phyloP scores from a whole-genome alignment of 495 filamentous ascomycete genomes.

The Xylaria longipes region DNA sequence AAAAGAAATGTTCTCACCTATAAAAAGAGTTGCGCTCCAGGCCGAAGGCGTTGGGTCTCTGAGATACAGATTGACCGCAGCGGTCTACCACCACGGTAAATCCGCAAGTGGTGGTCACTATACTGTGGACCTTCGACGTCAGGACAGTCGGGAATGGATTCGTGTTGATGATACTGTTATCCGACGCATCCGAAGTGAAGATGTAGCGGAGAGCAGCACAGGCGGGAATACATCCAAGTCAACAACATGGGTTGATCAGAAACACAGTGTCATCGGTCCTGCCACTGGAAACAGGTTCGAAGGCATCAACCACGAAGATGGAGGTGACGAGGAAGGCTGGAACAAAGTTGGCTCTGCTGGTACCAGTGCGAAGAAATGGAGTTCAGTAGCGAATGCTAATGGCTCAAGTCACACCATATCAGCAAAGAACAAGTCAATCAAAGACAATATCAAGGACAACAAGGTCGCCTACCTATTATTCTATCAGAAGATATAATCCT shows the following conservation, averaged over 20 bases:
- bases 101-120: slow-evolving; percentile 95
- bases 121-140: slow-evolving; percentile 92
- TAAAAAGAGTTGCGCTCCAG: slow-evolving; percentile 68
- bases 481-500: slow-evolving; percentile 75
- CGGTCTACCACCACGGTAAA: slow-evolving; percentile 97
- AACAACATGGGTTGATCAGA: slow-evolving; percentile 54
- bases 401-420: slow-evolving; percentile 31
- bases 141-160: slow-evolving; percentile 94
- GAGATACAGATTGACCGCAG: slow-evolving; percentile 84
- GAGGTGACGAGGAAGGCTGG: slow-evolving; percentile 76
- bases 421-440: slow-evolving; percentile 65
- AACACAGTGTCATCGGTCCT: slow-evolving; percentile 41
- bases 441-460: slow-evolving; percentile 82
- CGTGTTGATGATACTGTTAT: slow-evolving; percentile 94
- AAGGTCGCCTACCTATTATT: slow-evolving; percentile 97
- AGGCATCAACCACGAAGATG: slow-evolving; percentile 70
- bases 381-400: slow-evolving; percentile 66
- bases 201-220: slow-evolving; percentile 85
- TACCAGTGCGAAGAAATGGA: slow-evolving; percentile 70
- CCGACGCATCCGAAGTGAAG: slow-evolving; percentile 81
- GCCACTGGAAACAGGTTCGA: slow-evolving; percentile 69
- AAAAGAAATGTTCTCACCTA: slow-evolving; percentile 83
- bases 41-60: slow-evolving; percentile 68
- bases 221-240: slow-evolving; percentile 76
- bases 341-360: slow-evolving; percentile 76